These are phyloP conservation scores for Quercus alba DNA, from an alignment of 306 rosid species.

Conservation along the genomic window DNA sequence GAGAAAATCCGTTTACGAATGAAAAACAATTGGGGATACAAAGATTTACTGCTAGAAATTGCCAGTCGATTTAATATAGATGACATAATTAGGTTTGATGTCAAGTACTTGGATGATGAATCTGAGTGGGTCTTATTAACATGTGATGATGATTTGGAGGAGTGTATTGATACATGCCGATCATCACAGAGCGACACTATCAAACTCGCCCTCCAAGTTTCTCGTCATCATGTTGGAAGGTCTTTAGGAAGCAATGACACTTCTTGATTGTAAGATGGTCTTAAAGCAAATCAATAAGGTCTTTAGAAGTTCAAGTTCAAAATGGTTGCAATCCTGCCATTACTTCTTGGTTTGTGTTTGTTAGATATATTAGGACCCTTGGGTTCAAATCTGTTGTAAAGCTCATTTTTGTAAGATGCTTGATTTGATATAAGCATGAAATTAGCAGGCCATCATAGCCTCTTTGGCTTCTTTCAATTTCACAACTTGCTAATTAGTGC, in stretches of 20 bases:
- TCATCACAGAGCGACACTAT: constrained; percentile 50
- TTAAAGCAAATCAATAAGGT: neutral
- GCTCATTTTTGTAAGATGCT: too few relatives aligned
- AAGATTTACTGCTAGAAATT: constrained; percentile 60
- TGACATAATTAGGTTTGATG: constrained; percentile 56
- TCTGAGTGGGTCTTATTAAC: constrained; percentile 87
- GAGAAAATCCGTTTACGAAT: constrained; percentile 78
- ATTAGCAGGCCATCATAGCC: too few relatives aligned
- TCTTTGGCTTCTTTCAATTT: too few relatives aligned
- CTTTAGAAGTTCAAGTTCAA: neutral
- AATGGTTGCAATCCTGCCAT: neutral
- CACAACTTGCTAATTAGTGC: too few relatives aligned
- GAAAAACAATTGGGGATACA: constrained; percentile 45
- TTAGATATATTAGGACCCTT: too few relatives aligned
- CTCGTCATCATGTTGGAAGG: constrained; percentile 33
- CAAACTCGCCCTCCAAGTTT: constrained; percentile 63
- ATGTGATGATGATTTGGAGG: constrained; percentile 88
- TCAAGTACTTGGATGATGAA: constrained; percentile 94
- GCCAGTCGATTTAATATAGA: constrained; percentile 52
- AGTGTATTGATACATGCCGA: constrained; percentile 77
- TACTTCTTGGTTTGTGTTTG: neutral
- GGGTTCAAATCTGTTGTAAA: too few relatives aligned
- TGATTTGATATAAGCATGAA: too few relatives aligned
- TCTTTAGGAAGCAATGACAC: constrained; percentile 28
- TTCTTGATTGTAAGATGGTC: constrained; percentile 20